Conservation (phyloP, 805 yeast species). For the Nakazawaea laoshanensis region DNA sequence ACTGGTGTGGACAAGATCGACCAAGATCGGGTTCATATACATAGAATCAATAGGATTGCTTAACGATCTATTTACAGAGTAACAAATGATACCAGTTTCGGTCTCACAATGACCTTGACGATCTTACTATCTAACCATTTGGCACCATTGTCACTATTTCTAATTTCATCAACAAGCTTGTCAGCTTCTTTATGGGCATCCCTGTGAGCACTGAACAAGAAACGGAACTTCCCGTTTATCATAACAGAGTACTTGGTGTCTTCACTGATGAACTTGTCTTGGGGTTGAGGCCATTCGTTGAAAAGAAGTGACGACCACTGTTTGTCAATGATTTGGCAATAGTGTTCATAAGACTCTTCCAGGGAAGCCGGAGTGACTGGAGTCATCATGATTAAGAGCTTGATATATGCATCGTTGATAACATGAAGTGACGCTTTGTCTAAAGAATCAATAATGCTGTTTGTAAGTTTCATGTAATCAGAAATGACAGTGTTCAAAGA, state of each 20-base stretch:
- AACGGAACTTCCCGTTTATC: conserved; percentile 65
- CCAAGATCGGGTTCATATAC: conserved; percentile 48
- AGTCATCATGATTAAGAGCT: conserved; percentile 53
- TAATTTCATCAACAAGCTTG: conserved; percentile 27
- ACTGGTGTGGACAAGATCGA: conserved; percentile 57
- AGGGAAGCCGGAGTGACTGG: conserved; percentile 79
- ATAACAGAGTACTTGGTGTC: conserved; percentile 45
- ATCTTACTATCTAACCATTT: conserved; percentile 36
- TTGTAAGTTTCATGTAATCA: conserved; percentile 80
- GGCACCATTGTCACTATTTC: conserved; percentile 25
- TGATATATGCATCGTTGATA: conserved; percentile 39
- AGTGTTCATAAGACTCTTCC: conserved; percentile 72
- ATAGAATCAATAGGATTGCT: too few species aligned
- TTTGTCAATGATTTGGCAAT: conserved; percentile 20
- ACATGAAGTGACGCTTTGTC: conserved; percentile 29
- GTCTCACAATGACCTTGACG: conserved; percentile 48
- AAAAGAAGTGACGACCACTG: conserved; percentile 42
- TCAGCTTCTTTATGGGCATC: conserved; percentile 27
- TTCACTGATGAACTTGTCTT: conserved; percentile 29
- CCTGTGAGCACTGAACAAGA: conserved; percentile 24
- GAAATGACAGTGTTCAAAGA: conserved; percentile 82
- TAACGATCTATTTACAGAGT: conserved; percentile 3
- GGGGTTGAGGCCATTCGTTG: conserved; percentile 58
- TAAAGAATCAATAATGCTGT: conserved; percentile 30
- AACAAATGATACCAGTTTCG: conserved; percentile 37